Percentiles rank a stretch among this genome's conserved stretches.
Evolutionary conservation across 2,329 filamentous ascomycete genomes (phyloP).

Genomic region (Phialemoniopsis sp.): DNA sequence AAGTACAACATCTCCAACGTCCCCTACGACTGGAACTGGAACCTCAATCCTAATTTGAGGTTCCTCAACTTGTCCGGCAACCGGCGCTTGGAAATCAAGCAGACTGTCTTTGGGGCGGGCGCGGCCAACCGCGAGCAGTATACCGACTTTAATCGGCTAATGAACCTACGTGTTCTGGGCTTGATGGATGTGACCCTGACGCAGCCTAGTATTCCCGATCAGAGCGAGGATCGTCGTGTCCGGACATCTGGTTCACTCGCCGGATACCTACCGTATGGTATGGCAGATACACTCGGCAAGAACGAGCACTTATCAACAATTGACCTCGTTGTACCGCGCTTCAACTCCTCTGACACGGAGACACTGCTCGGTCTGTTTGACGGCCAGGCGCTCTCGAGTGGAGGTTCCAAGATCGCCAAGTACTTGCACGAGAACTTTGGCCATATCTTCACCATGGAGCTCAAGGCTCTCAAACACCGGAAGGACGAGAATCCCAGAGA

Average conservation of each 20-base stretch:
- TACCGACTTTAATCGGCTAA: constrained; percentile 84
- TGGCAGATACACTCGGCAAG: constrained; percentile 91
- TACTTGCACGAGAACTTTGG: constrained; percentile 96
- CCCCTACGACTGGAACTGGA: constrained; percentile 99
- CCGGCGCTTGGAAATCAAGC: constrained; percentile 88
- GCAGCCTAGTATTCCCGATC: constrained; percentile 87
- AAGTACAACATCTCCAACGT: constrained; percentile 99
- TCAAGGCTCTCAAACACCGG: constrained; percentile 63
- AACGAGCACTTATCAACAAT: constrained; percentile 95
- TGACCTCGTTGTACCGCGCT: constrained; percentile 89
- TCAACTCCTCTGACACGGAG: constrained; percentile 85
- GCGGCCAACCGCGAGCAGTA: constrained; percentile 63
- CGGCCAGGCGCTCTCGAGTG: constrained; percentile 80
- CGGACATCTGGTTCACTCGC: constrained; percentile 94
- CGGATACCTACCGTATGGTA: constrained; percentile 88
- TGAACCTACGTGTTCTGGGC: constrained; percentile 81
- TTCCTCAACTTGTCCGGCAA: constrained; percentile 97
- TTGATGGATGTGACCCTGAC: constrained; percentile 98
- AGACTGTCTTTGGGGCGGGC: constrained; percentile 50
- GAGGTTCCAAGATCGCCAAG: constrained; percentile 93
- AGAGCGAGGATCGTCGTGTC: constrained; percentile 91
- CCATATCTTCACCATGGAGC: constrained; percentile 74
- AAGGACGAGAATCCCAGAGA: constrained; percentile 71
- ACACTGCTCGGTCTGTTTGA: constrained; percentile 94
- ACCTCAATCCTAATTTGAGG: constrained; percentile 90